Base-by-base conservation (phyloP, 257 asterid species). In the Solanum sejunctum region DNA sequence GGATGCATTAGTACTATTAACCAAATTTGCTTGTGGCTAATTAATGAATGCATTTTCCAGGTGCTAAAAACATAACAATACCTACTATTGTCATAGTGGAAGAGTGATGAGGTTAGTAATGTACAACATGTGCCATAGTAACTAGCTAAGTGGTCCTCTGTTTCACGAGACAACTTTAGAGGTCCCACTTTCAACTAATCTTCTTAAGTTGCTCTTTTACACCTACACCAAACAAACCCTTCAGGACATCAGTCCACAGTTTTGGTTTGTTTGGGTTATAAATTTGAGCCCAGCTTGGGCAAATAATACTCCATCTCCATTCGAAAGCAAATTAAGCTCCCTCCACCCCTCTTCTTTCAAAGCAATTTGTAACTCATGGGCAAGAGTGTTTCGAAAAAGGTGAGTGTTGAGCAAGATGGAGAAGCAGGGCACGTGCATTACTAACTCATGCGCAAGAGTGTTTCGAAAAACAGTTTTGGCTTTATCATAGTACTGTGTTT, bases 361-460 rank as follows among this genome's bases (percentile, higher is more conserved):
- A 63, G 15, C 66, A 58, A 58, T 58, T 45, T 58, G 16, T 82
- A 60, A 47, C 13, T 8, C 54, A 1, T 49, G 15, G 3, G 36
- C 36, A 32, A 32, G 36, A 32, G 36, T 32, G 36, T 32, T 32
- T 32, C 36, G 41, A 61, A 13, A 61, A 82, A 89, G 97, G 90
- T 89, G 93, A 88, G 94, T 87, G 95, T 49, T 69, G 96, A 94
- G 86, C 98, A 86, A 70, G 99, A 94, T 95, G 99, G 99, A 95
- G 99, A 95, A 95, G 99, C 99, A 95, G 99, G 99, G 98, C 99
- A 95, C 98, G 99, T 95, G 99, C 97, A 95, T 90, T 94, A 88
- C 94, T 91, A 92, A 90, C 98, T 90, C 93, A 60, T 60, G 17
- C 49, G 61, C 66, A 51, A 51, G 47, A 77, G 26, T 49, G 43